Evolutionary conservation across 306 rosid species (phyloP), one percentile per base, ranked within the genome.

Genomic region (Rosa multiflora): DNA sequence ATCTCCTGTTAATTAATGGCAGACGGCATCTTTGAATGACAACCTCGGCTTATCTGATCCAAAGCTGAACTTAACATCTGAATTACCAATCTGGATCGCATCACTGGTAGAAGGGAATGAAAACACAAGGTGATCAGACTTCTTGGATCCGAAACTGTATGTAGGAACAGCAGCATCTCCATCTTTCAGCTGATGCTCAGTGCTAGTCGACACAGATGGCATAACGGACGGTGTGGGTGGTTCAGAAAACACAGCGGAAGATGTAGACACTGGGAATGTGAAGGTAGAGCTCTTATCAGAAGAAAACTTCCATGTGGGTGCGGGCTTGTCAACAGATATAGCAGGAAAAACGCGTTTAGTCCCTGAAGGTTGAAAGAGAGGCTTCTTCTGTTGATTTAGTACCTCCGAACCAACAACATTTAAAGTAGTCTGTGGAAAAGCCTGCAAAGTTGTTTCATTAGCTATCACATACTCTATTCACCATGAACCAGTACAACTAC

Each of bases 211-310:
- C 81, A 84, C 67, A 35, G 89, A 73, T 39, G 98, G 98, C 73
- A 82, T 43, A 69, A 91, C 72, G 78, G 97, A 88, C 20, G 97
- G 97, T 37, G 97, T 94, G 21, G 97, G 97, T 17, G 88, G 99
- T 79, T 95, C 97, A 3, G 87, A 83, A 64, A 87, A 77, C 71
- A 78, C 87, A 42, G 82, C 85, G 8, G 93, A 80, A 42, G 89
- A 70, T 23, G 89, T 72, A 29, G 99, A 84, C 76, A 95, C 87
- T 8, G 97, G 99, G 77, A 95, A 95, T 56, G 95, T 87, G 84
- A 95, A 92, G 56, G 89, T 91, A 1, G 88, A 85, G 76, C 84
- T 77, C n/a, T 68, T 80, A 81, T 88, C 91, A 0, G 94, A 86
- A 67, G 94, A 66, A 13, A 84, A 55, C 46, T 59, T 46, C 97